These are phyloP conservation scores for Naegleria lovaniensis DNA, from an alignment of 208 protist species.

Conservation along the genomic window DNA sequence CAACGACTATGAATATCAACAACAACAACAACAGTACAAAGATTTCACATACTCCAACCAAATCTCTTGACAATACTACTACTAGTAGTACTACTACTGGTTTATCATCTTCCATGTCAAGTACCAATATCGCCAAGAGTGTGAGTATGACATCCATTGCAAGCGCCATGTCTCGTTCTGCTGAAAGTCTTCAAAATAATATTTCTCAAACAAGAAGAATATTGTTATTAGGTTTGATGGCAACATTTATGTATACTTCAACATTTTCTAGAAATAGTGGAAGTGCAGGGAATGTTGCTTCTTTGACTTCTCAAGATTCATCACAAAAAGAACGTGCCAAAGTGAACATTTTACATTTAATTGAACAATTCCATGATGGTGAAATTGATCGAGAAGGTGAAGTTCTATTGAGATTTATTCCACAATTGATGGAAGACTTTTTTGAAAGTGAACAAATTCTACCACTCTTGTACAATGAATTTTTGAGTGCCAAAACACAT, in stretches of 20 bases:
- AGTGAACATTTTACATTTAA: conserved; percentile 25
- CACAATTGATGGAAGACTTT: conserved; percentile 20
- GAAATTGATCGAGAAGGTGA: conserved; percentile 19
- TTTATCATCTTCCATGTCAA: not conserved
- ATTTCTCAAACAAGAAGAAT: not conserved
- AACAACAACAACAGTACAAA: not conserved
- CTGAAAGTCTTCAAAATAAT: not conserved
- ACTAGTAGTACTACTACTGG: not conserved
- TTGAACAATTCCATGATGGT: conserved; percentile 6
- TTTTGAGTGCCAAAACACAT: conserved; percentile 12
- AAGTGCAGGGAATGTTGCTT: not conserved
- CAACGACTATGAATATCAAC: not conserved
- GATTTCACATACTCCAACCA: not conserved
- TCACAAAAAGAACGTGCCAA: not conserved
- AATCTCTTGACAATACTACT: not conserved
- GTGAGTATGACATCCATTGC: not conserved
- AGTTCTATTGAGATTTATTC: conserved; percentile 22
- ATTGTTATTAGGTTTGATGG: conserved; percentile 12
- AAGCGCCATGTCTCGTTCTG: not conserved
- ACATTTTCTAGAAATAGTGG: not conserved
- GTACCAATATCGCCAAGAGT: not conserved
- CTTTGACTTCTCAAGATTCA: not conserved
- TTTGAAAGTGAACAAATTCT: conserved; percentile 21
- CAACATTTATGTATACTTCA: conserved; percentile 6
- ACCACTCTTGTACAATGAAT: conserved; percentile 5